These are phyloP conservation scores for Alternaria arbusti DNA, from an alignment of 2,329 filamentous ascomycete species.

Conservation along the genomic window DNA sequence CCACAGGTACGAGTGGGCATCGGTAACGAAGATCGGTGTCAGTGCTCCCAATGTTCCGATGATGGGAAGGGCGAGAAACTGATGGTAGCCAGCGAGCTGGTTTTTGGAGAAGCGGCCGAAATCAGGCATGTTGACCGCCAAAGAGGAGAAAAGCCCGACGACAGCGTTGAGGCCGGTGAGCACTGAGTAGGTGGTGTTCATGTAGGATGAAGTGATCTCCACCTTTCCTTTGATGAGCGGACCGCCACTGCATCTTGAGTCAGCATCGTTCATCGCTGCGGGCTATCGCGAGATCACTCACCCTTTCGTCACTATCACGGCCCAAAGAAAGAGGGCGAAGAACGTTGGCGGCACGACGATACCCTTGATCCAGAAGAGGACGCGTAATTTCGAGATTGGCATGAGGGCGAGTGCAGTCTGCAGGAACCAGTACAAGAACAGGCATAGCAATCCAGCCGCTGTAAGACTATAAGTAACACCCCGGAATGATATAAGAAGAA, in stretches of 20 bases:
- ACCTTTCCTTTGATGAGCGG: slow-evolving; percentile 50
- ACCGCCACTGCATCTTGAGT: slow-evolving; percentile 34
- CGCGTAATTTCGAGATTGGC: slow-evolving; percentile 53
- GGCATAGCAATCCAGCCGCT: slow-evolving; percentile 56
- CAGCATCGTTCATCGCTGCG: not conserved
- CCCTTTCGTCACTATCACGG: slow-evolving; percentile 52
- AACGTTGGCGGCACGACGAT: slow-evolving; percentile 54
- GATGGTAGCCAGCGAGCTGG: slow-evolving; percentile 50
- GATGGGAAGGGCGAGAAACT: slow-evolving; percentile 56
- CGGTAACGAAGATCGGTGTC: slow-evolving; percentile 58
- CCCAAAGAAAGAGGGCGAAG: slow-evolving; percentile 54
- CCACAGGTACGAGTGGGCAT: slow-evolving; percentile 54
- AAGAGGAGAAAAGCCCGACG: slow-evolving; percentile 57
- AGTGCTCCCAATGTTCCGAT: slow-evolving; percentile 56
- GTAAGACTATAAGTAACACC: slow-evolving; percentile 23
- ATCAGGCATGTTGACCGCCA: slow-evolving; percentile 60
- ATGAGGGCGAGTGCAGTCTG: slow-evolving; percentile 54
- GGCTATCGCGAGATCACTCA: not conserved
- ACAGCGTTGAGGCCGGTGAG: slow-evolving; percentile 56
- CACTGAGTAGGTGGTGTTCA: slow-evolving; percentile 53
- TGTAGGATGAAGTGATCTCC: slow-evolving; percentile 48
- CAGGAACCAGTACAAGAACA: slow-evolving; percentile 60
- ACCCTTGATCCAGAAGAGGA: slow-evolving; percentile 55
- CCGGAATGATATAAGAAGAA: rapidly evolving
- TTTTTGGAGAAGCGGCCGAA: slow-evolving; percentile 54